A percentile compares a stretch with the other conserved stretches of the same genome.
phyloP scores from a whole-genome alignment of 2,329 filamentous ascomycete genomes.

The Trichoderma atroviride region DNA sequence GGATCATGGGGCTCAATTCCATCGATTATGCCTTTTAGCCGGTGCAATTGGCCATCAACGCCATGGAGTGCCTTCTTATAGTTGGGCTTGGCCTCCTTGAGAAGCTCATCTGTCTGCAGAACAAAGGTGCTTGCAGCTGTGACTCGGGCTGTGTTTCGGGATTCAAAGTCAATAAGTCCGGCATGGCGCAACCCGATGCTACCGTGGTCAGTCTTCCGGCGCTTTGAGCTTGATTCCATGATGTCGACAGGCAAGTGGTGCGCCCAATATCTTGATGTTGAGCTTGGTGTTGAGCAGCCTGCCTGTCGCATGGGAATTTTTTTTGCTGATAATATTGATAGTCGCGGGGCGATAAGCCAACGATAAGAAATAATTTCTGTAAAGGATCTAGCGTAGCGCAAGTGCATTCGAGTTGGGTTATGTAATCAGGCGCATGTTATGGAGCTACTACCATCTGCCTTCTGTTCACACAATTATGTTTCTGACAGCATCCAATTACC shows the following conservation, averaged over 20 bases:
- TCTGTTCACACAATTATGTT: neutral
- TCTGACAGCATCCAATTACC: neutral
- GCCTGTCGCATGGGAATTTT: slow-evolving; percentile 23
- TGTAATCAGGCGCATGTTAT: neutral
- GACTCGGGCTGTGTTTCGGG: slow-evolving; percentile 44
- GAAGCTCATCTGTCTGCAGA: slow-evolving; percentile 61
- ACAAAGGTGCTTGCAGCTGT: slow-evolving; percentile 58
- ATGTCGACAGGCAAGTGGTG: slow-evolving; percentile 7
- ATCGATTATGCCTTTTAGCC: slow-evolving; percentile 57
- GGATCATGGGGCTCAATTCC: slow-evolving; percentile 53
- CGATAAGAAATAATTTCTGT: neutral
- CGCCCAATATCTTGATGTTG: neutral
- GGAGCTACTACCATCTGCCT: too few species aligned
- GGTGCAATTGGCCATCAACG: slow-evolving; percentile 53
- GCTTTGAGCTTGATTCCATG: slow-evolving; percentile 54
- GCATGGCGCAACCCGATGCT: slow-evolving; percentile 40
- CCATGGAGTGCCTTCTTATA: slow-evolving; percentile 52
- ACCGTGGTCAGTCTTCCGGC: slow-evolving; percentile 52
- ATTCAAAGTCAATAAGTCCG: slow-evolving; percentile 47
- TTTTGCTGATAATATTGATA: neutral
- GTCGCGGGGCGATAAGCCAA: slow-evolving; percentile 35
- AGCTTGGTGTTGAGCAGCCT: slow-evolving; percentile 21
- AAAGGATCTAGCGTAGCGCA: neutral
- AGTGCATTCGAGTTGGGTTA: neutral
- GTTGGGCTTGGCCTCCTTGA: slow-evolving; percentile 58